A percentile compares a stretch with the other conserved stretches of the same genome.
phyloP scores from a whole-genome alignment of 108 stramenopile genomes.

The Skeletonema tropicum region DNA sequence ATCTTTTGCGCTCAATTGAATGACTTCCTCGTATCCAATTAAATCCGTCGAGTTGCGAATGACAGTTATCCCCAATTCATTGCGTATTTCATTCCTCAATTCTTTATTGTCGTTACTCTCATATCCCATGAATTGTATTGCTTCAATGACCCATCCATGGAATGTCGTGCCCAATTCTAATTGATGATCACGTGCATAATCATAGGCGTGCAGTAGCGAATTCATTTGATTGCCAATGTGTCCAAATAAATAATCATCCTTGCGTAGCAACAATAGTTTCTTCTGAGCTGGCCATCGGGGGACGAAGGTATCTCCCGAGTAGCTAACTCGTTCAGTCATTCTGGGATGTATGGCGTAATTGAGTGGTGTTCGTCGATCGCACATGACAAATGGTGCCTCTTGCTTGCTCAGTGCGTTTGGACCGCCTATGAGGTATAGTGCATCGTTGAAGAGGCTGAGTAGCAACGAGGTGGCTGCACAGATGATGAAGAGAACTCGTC shows the following conservation, averaged over 20 bases:
- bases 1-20: slow-evolving; percentile 11
- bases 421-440: not conserved
- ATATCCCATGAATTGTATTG: slow-evolving; percentile 17
- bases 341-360: not conserved
- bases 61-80: slow-evolving; percentile 29
- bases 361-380: not conserved
- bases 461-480: not conserved
- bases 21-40: slow-evolving; percentile 7
- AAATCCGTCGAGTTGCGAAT: slow-evolving; percentile 12
- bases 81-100: slow-evolving; percentile 8
- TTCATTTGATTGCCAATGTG: slow-evolving; percentile 35
- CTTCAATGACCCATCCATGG: slow-evolving; percentile 33
- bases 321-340: not conserved
- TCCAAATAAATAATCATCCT: not conserved
- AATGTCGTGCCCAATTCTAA: slow-evolving; percentile 27
- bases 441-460: not conserved
- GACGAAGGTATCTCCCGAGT: not conserved
- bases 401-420: not conserved
- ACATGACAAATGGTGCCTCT: not conserved
- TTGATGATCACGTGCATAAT: slow-evolving; percentile 34
- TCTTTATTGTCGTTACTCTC: slow-evolving; percentile 7
- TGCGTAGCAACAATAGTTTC: not conserved
- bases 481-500: not conserved
- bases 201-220: slow-evolving; percentile 30
- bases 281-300: not conserved